Evolutionary conservation across 352 stramenopile species (phyloP), one percentile per base, ranked within the genome.

Genomic region (Pythium insidiosum): DNA sequence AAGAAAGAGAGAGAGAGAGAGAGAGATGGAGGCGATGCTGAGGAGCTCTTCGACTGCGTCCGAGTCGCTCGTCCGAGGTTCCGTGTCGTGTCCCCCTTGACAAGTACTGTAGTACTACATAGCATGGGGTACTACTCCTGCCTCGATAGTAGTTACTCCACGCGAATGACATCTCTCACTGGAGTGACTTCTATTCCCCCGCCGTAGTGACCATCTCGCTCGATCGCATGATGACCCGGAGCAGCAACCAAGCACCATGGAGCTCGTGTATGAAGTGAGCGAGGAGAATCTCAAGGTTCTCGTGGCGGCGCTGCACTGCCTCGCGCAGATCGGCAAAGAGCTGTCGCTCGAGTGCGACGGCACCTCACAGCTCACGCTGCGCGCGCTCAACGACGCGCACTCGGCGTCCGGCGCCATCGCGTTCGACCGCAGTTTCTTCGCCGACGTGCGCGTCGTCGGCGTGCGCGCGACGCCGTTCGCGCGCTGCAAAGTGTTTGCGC

Each of bases 311-410:
- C 62, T 93, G 34, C 71, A 87, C 40, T 91, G 70, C 48, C 68
- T 93, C 35, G 63, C 72, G 39, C 77, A 90, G 50, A 60, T 89
- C 5, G 76, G 78, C 42, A 89, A 88, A 58, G 78, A 93, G 56
- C 38, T 93, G 4, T 80, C 73, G 2, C 44, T 90, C 16, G 78
- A 93, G 63, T 74, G 66, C 50, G 74, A 91, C n/a, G 56, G 44
- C 33, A 47, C 43, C 4, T 23, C 50, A 15, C 52, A 64, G 30
- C 59, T 93, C 38, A 88, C 66, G 26, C 73, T 71, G 16, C 78
- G 77, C 38, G 73, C 73, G 44, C 64, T 93, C 38, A 93, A 93
- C 53, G 81, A 93, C 40, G 74, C 81, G 52, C 81, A 87, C 53
- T 93, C 81, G 37, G 81, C 77, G 20, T 87, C 77, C 15, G 75